Conservation (phyloP, 139 green algal species). For the Volvox reticuliferus region DNA sequence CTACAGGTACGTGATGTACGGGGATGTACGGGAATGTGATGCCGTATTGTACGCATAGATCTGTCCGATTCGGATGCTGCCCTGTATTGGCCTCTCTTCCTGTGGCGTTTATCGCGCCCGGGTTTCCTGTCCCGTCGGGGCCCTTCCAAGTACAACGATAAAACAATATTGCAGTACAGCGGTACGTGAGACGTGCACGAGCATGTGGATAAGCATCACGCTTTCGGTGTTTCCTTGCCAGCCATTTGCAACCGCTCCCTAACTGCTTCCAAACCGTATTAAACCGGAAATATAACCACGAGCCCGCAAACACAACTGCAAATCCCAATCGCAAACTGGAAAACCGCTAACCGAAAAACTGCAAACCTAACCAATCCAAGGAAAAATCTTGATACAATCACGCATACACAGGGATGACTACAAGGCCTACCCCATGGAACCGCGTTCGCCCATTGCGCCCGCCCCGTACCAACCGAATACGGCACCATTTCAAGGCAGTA, state of each 20-base stretch:
- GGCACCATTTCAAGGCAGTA: slow-evolving; percentile 49
- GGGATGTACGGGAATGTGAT: background rate
- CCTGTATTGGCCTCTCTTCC: background rate
- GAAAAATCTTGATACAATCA: too few species aligned
- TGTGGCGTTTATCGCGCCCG: background rate
- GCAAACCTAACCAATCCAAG: background rate
- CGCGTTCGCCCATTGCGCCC: background rate
- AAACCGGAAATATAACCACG: too few species aligned
- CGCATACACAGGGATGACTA: slow-evolving; percentile 38
- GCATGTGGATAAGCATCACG: too few species aligned
- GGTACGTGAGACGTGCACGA: too few species aligned
- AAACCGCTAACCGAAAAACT: background rate
- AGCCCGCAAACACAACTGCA: background rate
- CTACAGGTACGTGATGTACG: background rate
- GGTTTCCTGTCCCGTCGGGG: too few species aligned
- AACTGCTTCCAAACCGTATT: too few species aligned
- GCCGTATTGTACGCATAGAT: background rate
- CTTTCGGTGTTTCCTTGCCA: too few species aligned
- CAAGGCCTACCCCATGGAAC: slow-evolving; percentile 47
- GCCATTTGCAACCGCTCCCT: too few species aligned
- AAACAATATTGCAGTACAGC: too few species aligned
- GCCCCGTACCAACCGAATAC: background rate
- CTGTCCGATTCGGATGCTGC: too few species aligned
- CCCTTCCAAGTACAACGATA: too few species aligned
- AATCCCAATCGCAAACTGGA: too few species aligned